Evolutionary conservation across 768 basidiomycete species (phyloP).

Genomic region (Sistotremastrum niveocremeum): DNA sequence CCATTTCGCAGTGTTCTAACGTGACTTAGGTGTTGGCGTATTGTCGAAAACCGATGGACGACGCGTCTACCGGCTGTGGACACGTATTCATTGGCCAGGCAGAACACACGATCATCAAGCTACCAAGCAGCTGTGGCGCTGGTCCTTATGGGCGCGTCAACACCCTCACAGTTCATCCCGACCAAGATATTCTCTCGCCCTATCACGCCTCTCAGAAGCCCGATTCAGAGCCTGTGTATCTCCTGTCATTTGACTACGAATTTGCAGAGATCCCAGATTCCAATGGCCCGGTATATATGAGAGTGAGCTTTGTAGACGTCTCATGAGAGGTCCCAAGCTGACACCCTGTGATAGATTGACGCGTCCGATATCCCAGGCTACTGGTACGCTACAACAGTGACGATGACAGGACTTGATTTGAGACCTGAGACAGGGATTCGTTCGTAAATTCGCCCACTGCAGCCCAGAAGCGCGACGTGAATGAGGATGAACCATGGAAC

Average conservation of each 20-base stretch:
- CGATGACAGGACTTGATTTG: too few species aligned
- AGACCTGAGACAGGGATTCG: neutral
- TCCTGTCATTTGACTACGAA: conserved; percentile 3
- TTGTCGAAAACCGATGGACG: conserved; percentile 1
- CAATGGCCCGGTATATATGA: conserved; percentile 1
- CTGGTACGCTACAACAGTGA: neutral
- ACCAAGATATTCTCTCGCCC: neutral
- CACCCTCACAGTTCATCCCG: neutral
- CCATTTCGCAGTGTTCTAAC: neutral
- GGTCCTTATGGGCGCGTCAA: conserved; percentile 1
- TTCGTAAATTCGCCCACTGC: neutral
- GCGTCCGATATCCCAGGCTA: neutral
- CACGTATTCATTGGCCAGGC: conserved; percentile 3
- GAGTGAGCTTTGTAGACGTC: neutral
- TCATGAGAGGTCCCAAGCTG: neutral
- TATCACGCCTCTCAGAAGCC: neutral
- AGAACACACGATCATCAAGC: conserved; percentile 2
- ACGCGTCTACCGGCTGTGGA: neutral
- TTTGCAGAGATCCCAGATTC: conserved; percentile 1
- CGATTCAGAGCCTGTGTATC: neutral
- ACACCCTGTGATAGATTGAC: neutral
- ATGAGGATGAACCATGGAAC: neutral
- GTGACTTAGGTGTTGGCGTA: conserved; percentile 1
- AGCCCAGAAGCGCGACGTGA: neutral
- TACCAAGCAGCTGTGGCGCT: conserved; percentile 1